phyloP scores from a whole-genome alignment of 73 alveolate genomes.

The Tetrahymena thermophila region DNA sequence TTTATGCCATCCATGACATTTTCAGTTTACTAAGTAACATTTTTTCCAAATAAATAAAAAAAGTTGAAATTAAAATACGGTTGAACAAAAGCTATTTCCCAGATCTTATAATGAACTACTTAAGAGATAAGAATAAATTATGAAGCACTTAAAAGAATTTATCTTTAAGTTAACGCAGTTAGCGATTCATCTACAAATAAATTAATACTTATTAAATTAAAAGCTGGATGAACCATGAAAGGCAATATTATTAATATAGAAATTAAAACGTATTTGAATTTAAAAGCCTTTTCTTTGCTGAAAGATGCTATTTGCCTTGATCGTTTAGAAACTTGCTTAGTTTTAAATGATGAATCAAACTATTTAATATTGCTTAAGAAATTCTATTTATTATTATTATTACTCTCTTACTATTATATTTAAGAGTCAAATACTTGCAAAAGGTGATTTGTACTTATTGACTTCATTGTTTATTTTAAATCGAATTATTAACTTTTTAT shows the following conservation, averaged over 20 bases:
- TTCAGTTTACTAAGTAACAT: not conserved
- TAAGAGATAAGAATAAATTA: no score
- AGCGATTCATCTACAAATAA: not conserved
- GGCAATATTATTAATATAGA: not conserved
- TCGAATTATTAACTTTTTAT: no score
- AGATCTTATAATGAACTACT: not conserved
- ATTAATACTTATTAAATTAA: not conserved
- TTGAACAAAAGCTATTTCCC: not conserved
- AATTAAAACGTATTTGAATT: no score
- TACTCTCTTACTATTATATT: no score
- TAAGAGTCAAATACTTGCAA: not conserved
- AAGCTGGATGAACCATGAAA: not conserved
- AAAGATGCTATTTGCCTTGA: not conserved
- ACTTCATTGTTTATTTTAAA: no score
- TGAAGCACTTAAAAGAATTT: not conserved
- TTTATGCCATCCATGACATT: not conserved
- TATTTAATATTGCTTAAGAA: no score
- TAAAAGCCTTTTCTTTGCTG: not conserved
- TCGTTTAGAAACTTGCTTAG: not conserved
- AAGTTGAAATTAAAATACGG: not conserved
- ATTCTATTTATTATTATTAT: no score
- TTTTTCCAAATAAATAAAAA: not conserved
- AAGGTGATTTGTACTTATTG: no score
- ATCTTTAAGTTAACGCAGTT: not conserved
- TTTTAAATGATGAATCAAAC: no score